These are phyloP conservation scores for Colletotrichum sp. DNA, from an alignment of 2,329 filamentous ascomycete species.

Conservation along the genomic window DNA sequence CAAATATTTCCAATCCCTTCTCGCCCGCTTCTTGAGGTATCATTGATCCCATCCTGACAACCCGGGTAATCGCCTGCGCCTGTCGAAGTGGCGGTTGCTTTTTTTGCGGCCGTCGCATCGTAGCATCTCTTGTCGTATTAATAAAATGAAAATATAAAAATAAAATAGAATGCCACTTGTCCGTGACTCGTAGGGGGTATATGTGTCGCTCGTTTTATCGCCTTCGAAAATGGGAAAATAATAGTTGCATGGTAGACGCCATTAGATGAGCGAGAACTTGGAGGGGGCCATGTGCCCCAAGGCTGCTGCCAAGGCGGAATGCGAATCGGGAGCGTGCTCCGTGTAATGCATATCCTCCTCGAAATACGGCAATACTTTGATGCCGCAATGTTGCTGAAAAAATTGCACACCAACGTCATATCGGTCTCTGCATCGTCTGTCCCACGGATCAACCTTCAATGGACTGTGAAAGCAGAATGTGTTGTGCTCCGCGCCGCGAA, in stretches of 20 bases:
- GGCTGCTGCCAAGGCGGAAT: conserved; percentile 17
- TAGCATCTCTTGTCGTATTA: conserved; percentile 9
- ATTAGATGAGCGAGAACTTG: conserved; percentile 19
- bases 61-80: conserved; percentile 1
- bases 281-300: conserved; percentile 14
- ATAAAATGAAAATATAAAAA: not conserved
- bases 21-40: not conserved
- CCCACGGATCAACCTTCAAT: conserved; percentile 49
- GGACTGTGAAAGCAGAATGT: conserved; percentile 48
- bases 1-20: conserved; percentile 2
- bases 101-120: conserved; percentile 12
- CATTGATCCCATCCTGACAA: conserved; percentile 8
- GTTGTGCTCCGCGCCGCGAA: conserved; percentile 42
- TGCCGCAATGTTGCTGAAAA: conserved; percentile 41
- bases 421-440: conserved; percentile 45
- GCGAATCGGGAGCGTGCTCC: conserved; percentile 39
- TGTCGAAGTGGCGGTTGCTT: not conserved
- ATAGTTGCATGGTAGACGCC: not conserved
- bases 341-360: conserved; percentile 49
- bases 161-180: not conserved
- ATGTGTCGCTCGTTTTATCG: not conserved
- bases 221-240: not conserved
- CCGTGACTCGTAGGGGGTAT: not conserved
- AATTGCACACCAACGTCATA: conserved; percentile 43
- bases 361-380: conserved; percentile 45